phyloP scores from a whole-genome alignment of 352 stramenopile species.

The Phytophthora syringae region DNA sequence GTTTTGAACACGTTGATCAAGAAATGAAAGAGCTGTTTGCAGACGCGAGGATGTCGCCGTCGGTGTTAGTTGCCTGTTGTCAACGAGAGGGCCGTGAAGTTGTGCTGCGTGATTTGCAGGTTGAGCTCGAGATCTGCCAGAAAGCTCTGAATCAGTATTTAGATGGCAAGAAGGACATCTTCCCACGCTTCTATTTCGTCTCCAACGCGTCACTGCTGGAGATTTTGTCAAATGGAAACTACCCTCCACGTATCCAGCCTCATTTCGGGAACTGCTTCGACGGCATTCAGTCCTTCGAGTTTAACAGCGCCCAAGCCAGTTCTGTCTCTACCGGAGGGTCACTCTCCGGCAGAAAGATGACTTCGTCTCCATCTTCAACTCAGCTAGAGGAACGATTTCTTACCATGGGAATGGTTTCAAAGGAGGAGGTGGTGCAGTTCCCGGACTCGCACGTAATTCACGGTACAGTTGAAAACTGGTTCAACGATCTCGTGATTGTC shows the following conservation, averaged over 20 bases:
- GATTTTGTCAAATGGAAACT: constrained; percentile 95
- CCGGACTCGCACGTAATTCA: constrained; percentile 80
- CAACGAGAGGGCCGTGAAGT: constrained; percentile 80
- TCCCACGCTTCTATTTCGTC: constrained; percentile 97
- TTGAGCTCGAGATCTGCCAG: constrained; percentile 95
- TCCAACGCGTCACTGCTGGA: constrained; percentile 95
- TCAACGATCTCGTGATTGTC: constrained; percentile 94
- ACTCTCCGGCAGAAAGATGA: constrained; percentile 25
- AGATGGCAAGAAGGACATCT: constrained; percentile 97
- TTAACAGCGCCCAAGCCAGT: constrained; percentile 46
- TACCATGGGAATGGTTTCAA: constrained; percentile 94
- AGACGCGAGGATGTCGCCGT: constrained; percentile 67
- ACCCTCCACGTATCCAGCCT: constrained; percentile 83
- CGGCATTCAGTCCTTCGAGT: constrained; percentile 85
- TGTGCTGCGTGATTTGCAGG: constrained; percentile 81
- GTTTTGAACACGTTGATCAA: constrained; percentile 88
- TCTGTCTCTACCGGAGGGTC: constrained; percentile 4
- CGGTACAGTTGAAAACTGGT: constrained; percentile 92
- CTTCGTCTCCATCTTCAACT: constrained; percentile 16
- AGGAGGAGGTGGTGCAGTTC: constrained; percentile 94
- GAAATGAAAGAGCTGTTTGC: constrained; percentile 85
- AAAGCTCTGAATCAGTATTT: constrained; percentile 97
- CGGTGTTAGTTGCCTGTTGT: constrained; percentile 78
- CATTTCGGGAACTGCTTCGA: constrained; percentile 94
- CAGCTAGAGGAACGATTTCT: constrained; percentile 61